Base-by-base conservation (phyloP, 331 rosid genomes). In the Telfairia occidentalis region DNA sequence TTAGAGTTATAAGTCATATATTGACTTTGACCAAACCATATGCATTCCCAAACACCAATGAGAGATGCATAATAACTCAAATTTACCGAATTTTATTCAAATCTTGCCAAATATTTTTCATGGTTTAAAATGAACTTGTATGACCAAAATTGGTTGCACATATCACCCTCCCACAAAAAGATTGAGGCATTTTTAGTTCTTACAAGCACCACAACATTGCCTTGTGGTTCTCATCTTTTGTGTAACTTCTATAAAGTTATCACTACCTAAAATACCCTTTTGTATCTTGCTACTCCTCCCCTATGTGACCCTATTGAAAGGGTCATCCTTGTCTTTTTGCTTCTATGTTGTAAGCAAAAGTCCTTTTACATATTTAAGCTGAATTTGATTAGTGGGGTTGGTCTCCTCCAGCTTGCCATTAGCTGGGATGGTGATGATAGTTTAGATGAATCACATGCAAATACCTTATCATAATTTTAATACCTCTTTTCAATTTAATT, bases 341-440 rank as follows among this genome's bases (percentile, higher is more conserved):
- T 15, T 43, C 1, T 19, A 64, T 5, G 26, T 19, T n/a, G 72
- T 28, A 37, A 65, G 18, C 72, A 38, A 65, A 21, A 32, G 46
- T 65, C 18, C 16, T 40, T 65, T 65, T 38, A 65, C n/a, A 65
- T 32, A 65, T 65, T 65, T 71, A 72, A 19, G 55, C 35, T 53
- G 3, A 11, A 26, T 40, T 74, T 74, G 69, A 37, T 54, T 55
- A 74, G 40, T 55, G 69, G 78, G 10, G 13, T 74, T 37, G 67
- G 52, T 21, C 73, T 65, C 30, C 24, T 53, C 55, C 69, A 55
- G 67, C 38, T 60, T 55, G 55, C 69, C 65, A 37, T 74, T 74
- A 57, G 78, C 48, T 55, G 69, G 48, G 52, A 24, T 38, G 78
- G 54, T 55, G 40, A 74, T 74, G 53, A 74, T 54, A 28, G 50